Evolutionary conservation across 257 asterid genomes (phyloP), one percentile per base, ranked within the genome.

Genomic region (Gynochthodes officinalis): DNA sequence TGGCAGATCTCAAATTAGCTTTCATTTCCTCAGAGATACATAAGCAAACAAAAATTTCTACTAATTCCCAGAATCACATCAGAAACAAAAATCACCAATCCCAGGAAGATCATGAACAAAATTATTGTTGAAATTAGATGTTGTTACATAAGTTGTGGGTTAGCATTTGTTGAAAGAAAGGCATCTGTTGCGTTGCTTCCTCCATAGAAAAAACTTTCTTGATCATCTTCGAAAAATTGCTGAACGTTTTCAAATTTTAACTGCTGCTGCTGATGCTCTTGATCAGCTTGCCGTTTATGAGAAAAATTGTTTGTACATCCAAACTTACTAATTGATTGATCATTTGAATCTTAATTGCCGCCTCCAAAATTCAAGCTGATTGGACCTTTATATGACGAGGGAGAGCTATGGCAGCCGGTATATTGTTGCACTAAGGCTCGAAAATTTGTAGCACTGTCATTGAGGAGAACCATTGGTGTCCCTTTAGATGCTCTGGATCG

Each of bases 341-440:
- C 33, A 21, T 64, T 64, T 39, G 9, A 4, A 3, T 40, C 52
- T 64, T 40, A 52, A 0, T 1, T 23, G 9, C 35, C 52, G 11
- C 69, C 69, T 39, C 85, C 87, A 71, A 90, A 90, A 55, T 75
- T 86, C 72, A 90, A 72, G 77, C 78, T 90, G 71, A 90, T 77
- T 16, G 96, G 90, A 70, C 90, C 94, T 65, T 82, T 83, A 19
- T 64, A 66, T 0, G 80, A 76, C 11, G 61, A 39, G 0, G 81
- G 30, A 42, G 70, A 27, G 9, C 84, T 78, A 50, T 71, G 85
- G 79, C 83, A 80, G 14, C 97, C 97, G 5, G 97, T 90, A 23
- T 84, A 86, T 32, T 89, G 87, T 32, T 90, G 84, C 37, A 81
- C 84, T 30, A 81, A 3, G 27, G 84, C 82, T 28, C 84, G 79